Evolutionary conservation across 495 filamentous ascomycete species (phyloP).

Genomic region (Friedmanniomyces endolithicus): DNA sequence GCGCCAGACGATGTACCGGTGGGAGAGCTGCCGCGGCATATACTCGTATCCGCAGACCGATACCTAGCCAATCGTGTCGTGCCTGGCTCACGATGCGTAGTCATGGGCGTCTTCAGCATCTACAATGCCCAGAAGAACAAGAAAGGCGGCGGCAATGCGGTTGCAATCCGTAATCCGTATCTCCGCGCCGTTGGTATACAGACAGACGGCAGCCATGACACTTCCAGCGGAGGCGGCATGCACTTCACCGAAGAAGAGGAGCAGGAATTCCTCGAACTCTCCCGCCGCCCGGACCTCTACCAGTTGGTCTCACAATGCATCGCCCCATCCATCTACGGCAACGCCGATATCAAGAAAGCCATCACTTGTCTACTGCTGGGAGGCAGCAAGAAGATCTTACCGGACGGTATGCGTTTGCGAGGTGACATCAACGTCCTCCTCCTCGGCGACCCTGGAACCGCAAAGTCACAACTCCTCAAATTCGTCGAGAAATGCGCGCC

Average conservation of each 20-base stretch:
- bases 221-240: slow-evolving; percentile 61
- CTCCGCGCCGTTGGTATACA: slow-evolving; percentile 88
- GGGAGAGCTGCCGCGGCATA: slow-evolving; percentile 88
- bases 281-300: slow-evolving; percentile 81
- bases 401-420: slow-evolving; percentile 95
- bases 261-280: slow-evolving; percentile 92
- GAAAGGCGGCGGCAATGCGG: slow-evolving; percentile 47
- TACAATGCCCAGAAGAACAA: slow-evolving; percentile 84
- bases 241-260: slow-evolving; percentile 88
- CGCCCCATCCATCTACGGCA: slow-evolving; percentile 95
- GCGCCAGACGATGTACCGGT: slow-evolving; percentile 97
- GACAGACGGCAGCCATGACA: slow-evolving; percentile 77
- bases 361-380: slow-evolving; percentile 91
- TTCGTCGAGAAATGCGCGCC: slow-evolving; percentile 96
- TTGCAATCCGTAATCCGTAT: slow-evolving; percentile 93
- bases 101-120: slow-evolving; percentile 97
- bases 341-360: slow-evolving; percentile 94
- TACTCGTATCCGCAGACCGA: slow-evolving; percentile 85
- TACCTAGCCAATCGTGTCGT: slow-evolving; percentile 95
- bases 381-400: slow-evolving; percentile 95
- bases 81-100: slow-evolving; percentile 83
- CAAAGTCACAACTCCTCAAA: slow-evolving; percentile 93
- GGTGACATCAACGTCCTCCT: slow-evolving; percentile 98
- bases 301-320: slow-evolving; percentile 82
- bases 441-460: slow-evolving; percentile 94